These are phyloP conservation scores for Dianthus caryophyllus DNA, from an alignment of 148 eudicot species.

Conservation along the genomic window DNA sequence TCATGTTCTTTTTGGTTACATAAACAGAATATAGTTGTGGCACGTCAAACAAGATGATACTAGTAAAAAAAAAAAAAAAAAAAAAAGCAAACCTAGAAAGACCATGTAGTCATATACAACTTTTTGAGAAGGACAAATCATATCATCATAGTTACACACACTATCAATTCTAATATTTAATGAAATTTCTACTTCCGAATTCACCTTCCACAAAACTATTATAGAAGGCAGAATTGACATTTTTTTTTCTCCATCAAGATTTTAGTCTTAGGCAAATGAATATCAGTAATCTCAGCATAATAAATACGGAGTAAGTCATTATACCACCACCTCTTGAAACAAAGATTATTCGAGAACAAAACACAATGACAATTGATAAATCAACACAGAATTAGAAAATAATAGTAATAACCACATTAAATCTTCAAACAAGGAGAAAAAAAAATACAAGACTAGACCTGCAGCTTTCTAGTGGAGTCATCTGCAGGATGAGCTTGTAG, in stretches of 20 bases:
- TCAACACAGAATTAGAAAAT: not conserved
- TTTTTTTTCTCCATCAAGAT: not conserved
- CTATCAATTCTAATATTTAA: not conserved
- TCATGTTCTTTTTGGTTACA: not conserved
- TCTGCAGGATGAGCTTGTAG: constrained; percentile 82
- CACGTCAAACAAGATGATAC: not conserved
- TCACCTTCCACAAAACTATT: constrained; percentile 4
- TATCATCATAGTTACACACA: not conserved
- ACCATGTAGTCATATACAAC: not conserved
- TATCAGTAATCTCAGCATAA: not conserved
- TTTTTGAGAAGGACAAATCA: not conserved
- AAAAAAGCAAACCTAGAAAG: not conserved
- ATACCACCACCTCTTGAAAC: not conserved
- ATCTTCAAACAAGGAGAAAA: not conserved
- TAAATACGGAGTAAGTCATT: not conserved
- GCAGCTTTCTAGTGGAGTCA: constrained; percentile 64
- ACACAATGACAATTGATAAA: not conserved
- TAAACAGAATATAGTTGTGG: not conserved
- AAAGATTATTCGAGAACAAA: not conserved
- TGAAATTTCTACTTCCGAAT: not conserved
- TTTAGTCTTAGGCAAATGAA: not conserved
- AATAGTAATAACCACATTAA: not conserved
- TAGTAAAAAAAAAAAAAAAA: constrained; percentile 1
- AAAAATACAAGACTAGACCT: constrained; percentile 37
- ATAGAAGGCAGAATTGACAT: not conserved